Evolutionary conservation across 2,329 filamentous ascomycete genomes (phyloP).

Genomic region (Cordyceps tenuipes): DNA sequence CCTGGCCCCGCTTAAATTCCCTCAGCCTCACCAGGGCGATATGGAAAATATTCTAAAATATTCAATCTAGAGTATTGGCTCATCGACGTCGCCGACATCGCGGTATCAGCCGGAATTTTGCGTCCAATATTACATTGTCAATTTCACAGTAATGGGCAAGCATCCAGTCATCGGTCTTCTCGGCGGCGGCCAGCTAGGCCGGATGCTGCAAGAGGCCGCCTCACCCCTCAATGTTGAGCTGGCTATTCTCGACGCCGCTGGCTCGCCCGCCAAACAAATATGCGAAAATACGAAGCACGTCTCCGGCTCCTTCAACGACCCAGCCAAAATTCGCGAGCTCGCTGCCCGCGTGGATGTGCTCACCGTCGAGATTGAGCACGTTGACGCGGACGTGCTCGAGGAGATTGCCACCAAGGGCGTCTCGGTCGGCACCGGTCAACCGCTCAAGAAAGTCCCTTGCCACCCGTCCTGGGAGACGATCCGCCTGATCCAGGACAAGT

Average conservation of each 20-base stretch:
- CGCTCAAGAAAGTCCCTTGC: constrained; percentile 46
- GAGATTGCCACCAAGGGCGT: constrained; percentile 64
- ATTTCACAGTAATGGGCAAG: constrained; percentile 19
- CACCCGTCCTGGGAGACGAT: constrained; percentile 84
- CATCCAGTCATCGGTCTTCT: constrained; percentile 43
- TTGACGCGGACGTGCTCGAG: constrained; percentile 82
- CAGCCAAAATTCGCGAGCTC: constrained; percentile 69
- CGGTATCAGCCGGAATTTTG: background rate
- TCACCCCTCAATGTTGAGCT: constrained; percentile 64
- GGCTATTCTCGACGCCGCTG: constrained; percentile 68
- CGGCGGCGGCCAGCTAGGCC: constrained; percentile 69
- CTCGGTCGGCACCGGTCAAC: constrained; percentile 35
- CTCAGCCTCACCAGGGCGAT: background rate
- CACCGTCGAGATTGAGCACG: constrained; percentile 92
- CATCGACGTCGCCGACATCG: too few relatives aligned
- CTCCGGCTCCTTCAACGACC: constrained; percentile 80
- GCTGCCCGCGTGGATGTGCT: constrained; percentile 69
- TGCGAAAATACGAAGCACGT: constrained; percentile 68
- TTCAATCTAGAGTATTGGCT: too few relatives aligned
- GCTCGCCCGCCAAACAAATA: constrained; percentile 78
- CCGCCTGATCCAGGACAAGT: constrained; percentile 90
- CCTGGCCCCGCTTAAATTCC: background rate
- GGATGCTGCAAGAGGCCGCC: constrained; percentile 90
- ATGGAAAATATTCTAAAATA: background rate
- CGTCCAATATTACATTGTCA: background rate